Evolutionary conservation across 169 alveolate genomes (phyloP), one percentile per base, ranked within the genome.

Genomic region (Theileria parva): DNA sequence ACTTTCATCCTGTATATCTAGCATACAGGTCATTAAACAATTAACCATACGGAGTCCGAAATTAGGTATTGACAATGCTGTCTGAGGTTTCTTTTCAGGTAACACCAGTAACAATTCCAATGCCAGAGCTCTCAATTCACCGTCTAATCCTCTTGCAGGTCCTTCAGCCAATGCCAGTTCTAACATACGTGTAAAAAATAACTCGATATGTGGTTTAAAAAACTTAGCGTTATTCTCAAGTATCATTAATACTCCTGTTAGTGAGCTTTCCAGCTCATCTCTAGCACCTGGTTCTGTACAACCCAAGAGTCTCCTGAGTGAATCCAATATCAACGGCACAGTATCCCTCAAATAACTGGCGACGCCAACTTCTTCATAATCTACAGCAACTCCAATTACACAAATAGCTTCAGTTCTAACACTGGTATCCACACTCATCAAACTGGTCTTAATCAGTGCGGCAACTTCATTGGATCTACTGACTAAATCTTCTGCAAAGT

Each of bases 1-100:
- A 28, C 92, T 77, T 57, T 93, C 96, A 48, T 91, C 93, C 37
- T 93, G 92, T 13, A 93, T 89, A 25, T 93, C 96, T 53, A 93
- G 80, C 96, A 93, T 93, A 64, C 91, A 87, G 70, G 81, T 72
- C 88, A 91, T 86, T 13, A 89, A 86, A 55, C 91, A 79, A 37
- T 74, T 71, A 15, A 91, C 86, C 80, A 89, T 81, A 23, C 85
- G 81, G 25, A 85, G 74, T n/a, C 89, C 93, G 80, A 91, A 91
- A 85, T 86, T 91, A 15, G 93, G 94, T 12, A 87, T 86, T 2
- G 89, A 78, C 21, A 90, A 74, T 21, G 94, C 94, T 87, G 80
- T 86, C 68, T 90, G 84, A 4, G 94, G 94, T 48, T 90, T 86
- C 70, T 88, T 86, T 32, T 90, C 94, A 5, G 92, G 89, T 19